Conservation (phyloP, 2,329 filamentous ascomycete genomes). For the Sarocladium strictum region DNA sequence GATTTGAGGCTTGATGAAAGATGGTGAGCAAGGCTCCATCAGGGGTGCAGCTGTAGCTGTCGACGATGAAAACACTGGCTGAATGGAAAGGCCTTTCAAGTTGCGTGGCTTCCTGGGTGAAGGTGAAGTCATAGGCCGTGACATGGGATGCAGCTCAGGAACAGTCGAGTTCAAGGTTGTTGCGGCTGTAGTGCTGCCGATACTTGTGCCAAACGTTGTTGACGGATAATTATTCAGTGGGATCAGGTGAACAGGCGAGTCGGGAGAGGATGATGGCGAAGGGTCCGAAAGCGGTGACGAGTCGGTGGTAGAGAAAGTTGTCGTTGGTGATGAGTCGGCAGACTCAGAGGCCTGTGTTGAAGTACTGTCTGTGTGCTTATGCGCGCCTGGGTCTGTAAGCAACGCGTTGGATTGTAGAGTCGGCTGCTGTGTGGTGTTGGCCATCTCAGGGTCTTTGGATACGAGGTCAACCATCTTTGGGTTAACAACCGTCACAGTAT, state of each 20-base stretch:
- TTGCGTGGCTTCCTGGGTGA: constrained; percentile 70
- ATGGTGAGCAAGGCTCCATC: constrained; percentile 65
- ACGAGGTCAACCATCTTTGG: constrained; percentile 46
- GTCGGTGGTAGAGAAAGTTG: constrained; percentile 86
- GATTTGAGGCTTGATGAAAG: constrained; percentile 75
- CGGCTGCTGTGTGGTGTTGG: constrained; percentile 30
- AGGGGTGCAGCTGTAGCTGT: constrained; percentile 37
- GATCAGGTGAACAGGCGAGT: constrained; percentile 73
- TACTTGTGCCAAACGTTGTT: constrained; percentile 43
- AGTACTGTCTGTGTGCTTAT: constrained; percentile 71
- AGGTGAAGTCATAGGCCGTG: constrained; percentile 60
- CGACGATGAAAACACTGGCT: constrained; percentile 48
- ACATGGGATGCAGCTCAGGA: not conserved
- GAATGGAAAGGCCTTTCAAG: constrained; percentile 77
- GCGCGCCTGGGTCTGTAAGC: constrained; percentile 40
- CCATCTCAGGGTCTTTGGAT: constrained; percentile 30
- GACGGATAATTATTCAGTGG: constrained; percentile 64
- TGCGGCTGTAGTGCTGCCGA: constrained; percentile 26
- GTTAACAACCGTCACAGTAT: constrained; percentile 48
- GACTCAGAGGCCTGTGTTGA: constrained; percentile 76
- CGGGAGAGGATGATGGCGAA: constrained; percentile 86
- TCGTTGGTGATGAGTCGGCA: constrained; percentile 90
- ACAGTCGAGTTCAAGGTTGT: not conserved
- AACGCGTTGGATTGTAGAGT: constrained; percentile 34
- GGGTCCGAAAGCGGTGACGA: constrained; percentile 85